Conservation (phyloP, 176 grass and related monocot species). For the Phyllostachys edulis region DNA sequence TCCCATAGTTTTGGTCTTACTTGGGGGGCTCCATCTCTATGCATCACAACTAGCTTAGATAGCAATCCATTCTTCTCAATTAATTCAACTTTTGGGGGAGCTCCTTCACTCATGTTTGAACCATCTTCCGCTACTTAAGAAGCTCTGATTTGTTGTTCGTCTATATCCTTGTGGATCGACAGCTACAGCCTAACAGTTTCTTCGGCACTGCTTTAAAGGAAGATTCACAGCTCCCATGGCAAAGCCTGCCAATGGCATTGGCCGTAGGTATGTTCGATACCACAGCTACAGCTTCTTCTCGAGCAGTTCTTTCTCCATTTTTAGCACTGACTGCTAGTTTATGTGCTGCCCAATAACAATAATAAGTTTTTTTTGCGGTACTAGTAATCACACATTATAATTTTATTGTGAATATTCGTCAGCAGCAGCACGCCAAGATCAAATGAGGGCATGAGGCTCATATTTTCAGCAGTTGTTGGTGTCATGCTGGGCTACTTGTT, state of each 20-base stretch:
- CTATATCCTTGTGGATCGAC: not conserved
- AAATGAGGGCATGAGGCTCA: conserved; percentile 68
- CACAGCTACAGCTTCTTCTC: not conserved
- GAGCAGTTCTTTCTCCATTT: not conserved
- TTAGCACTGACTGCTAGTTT: not conserved
- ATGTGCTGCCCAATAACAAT: not conserved
- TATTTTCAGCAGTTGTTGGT: conserved; percentile 74
- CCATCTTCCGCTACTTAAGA: not conserved
- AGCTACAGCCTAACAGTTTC: conserved; percentile 4
- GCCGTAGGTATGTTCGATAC: conserved; percentile 30
- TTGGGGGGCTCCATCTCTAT: not conserved
- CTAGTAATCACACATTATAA: not conserved
- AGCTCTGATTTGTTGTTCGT: not conserved
- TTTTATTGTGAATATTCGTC: not conserved
- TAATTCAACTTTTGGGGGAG: not conserved
- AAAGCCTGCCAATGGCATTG: conserved; percentile 29
- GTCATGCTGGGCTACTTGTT: conserved; percentile 81
- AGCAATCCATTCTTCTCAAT: not conserved
- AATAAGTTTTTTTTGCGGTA: not conserved
- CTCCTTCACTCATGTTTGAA: not conserved
- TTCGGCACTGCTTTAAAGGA: not conserved
- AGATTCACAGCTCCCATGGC: conserved; percentile 25
- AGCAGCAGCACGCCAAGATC: conserved; percentile 55
- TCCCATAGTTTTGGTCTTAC: no score
- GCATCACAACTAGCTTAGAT: not conserved